phyloP scores from a whole-genome alignment of 805 yeast species.

The Schizosaccharomyces octosporus region DNA sequence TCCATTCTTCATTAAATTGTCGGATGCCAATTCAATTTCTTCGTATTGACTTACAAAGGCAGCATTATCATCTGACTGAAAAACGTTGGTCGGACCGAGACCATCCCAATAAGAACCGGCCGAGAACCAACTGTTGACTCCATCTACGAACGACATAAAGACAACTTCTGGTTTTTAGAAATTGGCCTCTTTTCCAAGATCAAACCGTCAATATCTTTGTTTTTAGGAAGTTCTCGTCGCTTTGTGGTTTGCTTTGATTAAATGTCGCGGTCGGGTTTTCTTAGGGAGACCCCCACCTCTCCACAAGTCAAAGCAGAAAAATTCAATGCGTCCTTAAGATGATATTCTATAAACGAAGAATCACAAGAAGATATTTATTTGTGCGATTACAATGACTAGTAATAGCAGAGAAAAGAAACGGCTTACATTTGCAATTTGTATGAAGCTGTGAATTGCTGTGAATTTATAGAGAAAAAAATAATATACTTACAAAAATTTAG shows the following conservation, averaged over 20 bases:
- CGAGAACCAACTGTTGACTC: not conserved
- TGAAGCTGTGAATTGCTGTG: too few relatives aligned
- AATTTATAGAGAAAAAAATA: too few relatives aligned
- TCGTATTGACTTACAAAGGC: not conserved
- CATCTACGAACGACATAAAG: not conserved
- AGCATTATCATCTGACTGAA: not conserved
- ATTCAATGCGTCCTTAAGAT: not conserved
- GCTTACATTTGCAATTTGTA: too few relatives aligned
- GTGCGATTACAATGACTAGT: too few relatives aligned
- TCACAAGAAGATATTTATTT: too few relatives aligned
- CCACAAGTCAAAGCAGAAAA: not conserved
- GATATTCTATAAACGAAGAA: not conserved
- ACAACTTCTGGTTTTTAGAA: not conserved
- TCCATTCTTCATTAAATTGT: not conserved
- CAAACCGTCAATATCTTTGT: not conserved
- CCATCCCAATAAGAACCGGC: conserved; percentile 1
- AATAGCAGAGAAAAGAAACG: too few relatives aligned
- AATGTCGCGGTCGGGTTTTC: not conserved
- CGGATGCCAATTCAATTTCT: not conserved
- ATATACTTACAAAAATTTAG: too few relatives aligned
- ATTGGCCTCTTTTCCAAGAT: not conserved
- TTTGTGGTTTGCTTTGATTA: not conserved
- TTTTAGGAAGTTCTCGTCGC: not conserved
- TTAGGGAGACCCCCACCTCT: not conserved
- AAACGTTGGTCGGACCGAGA: not conserved